Evolutionary conservation across 306 rosid species (phyloP), one percentile per base, ranked within the genome.

Genomic region (Sesbania bispinosa): DNA sequence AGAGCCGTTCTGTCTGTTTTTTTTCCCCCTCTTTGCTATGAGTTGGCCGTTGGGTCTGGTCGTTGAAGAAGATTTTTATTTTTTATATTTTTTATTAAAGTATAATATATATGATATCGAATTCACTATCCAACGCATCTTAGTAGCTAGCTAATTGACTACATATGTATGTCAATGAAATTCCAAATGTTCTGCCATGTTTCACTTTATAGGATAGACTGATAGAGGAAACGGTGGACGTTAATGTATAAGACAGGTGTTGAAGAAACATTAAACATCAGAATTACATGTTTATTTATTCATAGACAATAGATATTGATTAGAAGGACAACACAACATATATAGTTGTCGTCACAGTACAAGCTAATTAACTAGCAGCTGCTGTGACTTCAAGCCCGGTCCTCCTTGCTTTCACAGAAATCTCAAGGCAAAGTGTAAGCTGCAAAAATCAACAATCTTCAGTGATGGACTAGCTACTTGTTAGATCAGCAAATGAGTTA

Each of bases 391-490:
- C 13, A 18, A 11, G 18, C 57, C 48, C 51, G n/a, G 26, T 48
- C 76, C 62, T 39, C 32, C 51, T 27, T 69, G 33, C 36, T 63
- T 46, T 54, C 62, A 15, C 41, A 51, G 2, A n/a, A 52, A 41
- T 70, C 68, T 80, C 64, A 78, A 16, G 87, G 92, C 24, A 87
- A 26, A 3, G 83, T 80, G 68, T 84, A 84, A 43, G 79, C 92
- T 87, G 89, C 85, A 79, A 67, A 78, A 32, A 13, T 52, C 10
- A 68, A 1, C 67, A 77, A 47, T 21, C 65, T 63, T 24, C 20
- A 73, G 68, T 9, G 30, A 36, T 33, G 20, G 55, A 5, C 4
- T 6, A 4, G 6, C 20, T 6, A 4, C 4, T 11, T 16, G 24
- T 36, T 4, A 33, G 36, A 51, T 13, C 20, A n/a, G n/a, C n/a